Conservation (phyloP, 1,284 basidiomycete species). For the Fomitopsis betulina region DNA sequence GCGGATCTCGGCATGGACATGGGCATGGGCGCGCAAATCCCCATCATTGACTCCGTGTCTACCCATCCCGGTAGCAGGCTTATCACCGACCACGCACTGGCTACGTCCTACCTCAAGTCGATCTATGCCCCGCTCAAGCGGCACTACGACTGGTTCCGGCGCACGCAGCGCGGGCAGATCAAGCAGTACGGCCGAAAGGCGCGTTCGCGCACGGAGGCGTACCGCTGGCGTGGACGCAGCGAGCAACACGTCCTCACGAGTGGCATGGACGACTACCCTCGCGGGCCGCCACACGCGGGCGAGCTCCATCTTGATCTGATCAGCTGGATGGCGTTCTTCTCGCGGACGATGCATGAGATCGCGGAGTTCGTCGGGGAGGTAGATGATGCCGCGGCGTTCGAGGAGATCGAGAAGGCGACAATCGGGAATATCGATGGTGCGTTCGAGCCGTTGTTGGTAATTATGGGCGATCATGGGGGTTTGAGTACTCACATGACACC, state of each 20-base stretch:
- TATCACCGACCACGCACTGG: slow-evolving; percentile 55
- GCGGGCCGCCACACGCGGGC: slow-evolving; percentile 82
- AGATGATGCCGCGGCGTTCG: slow-evolving; percentile 77
- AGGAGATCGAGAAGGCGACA: slow-evolving; percentile 75
- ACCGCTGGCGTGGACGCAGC: slow-evolving; percentile 92
- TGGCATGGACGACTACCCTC: slow-evolving; percentile 94
- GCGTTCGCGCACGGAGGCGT: slow-evolving; percentile 83
- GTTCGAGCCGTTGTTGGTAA: slow-evolving; percentile 8
- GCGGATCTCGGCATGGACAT: slow-evolving; percentile 64
- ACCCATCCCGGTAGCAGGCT: slow-evolving; percentile 38
- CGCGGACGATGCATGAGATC: slow-evolving; percentile 84
- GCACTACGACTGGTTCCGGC: slow-evolving; percentile 95
- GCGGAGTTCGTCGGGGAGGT: slow-evolving; percentile 78
- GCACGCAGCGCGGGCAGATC: slow-evolving; percentile 89
- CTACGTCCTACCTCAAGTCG: slow-evolving; percentile 64
- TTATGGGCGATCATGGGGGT: background rate
- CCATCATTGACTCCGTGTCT: slow-evolving; percentile 30
- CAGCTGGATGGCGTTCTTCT: slow-evolving; percentile 94
- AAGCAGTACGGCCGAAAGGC: slow-evolving; percentile 83
- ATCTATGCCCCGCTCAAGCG: slow-evolving; percentile 83
- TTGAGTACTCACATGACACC: background rate
- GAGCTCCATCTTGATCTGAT: slow-evolving; percentile 92
- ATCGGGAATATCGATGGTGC: slow-evolving; percentile 84
- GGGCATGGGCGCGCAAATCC: slow-evolving; percentile 37
- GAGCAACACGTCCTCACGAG: slow-evolving; percentile 86